Evolutionary conservation across 139 green algal genomes (phyloP), one percentile per base, ranked within the genome.

Genomic region (Chlorella vulgaris): DNA sequence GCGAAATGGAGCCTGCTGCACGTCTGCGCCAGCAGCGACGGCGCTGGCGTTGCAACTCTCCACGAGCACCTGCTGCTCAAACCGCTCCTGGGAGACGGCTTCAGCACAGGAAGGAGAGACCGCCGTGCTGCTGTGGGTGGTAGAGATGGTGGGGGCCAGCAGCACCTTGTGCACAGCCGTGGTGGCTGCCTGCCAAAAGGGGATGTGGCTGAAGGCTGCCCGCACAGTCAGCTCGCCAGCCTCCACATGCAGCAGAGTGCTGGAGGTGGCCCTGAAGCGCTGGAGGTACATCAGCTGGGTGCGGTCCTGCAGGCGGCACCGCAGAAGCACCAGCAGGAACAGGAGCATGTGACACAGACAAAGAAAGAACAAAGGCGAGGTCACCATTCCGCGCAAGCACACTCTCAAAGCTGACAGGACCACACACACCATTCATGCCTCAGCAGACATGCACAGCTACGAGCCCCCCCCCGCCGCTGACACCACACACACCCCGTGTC

Each of bases 141-240:
- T 39, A 38, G 40, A 47, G 38, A 22, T 55, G 28, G 61, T 4
- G 8, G 62, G 51, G 2, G 69, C 42, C 43, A 83, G 60, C 74
- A 86, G 68, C 39, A 90, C 78, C 22, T 60, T 35, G 29, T 81
- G 53, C 31, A 87, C 55, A 43, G 84, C 81, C 24, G 69, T 69
- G n/a, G 81, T 58, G 43, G 60, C 74, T 2, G 85, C 69, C n/a
- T 92, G 87, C 89, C 85, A 91, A 28, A 95, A 83, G 21, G 85
- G 85, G 15, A 95, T 84, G 83, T 95, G 89, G 10, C 85, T 92
- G 81, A 94, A 95, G 62, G 92, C 90, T 8, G 76, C 88, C 0
- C 92, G 79, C 40, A 89, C 31, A 0, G 83, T 90, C n/a, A 88
- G 84, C 7, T 67, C 71, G 0, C 90, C 91, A 38, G 92, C 62